Evolutionary conservation across 495 filamentous ascomycete species (phyloP).

Genomic region (Tuber indicum): DNA sequence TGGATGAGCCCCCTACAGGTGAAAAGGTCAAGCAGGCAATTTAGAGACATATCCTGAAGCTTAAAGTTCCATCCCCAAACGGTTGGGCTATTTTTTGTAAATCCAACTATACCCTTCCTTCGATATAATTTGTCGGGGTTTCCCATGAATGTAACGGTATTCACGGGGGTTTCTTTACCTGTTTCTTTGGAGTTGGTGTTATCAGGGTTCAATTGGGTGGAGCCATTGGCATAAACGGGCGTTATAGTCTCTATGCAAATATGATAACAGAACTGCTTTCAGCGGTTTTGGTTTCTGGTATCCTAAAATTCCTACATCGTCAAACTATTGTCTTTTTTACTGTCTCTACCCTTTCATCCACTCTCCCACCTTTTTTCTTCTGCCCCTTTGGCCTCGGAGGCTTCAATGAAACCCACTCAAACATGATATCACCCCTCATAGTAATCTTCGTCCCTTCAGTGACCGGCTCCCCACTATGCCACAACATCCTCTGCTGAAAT

Average conservation of each 20-base stretch:
- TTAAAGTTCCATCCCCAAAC: neutral
- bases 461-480: constrained; percentile 58
- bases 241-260: neutral
- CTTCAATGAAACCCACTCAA: constrained; percentile 38
- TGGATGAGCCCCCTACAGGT: constrained; percentile 53
- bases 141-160: neutral
- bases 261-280: neutral
- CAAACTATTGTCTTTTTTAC: neutral
- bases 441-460: constrained; percentile 54
- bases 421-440: constrained; percentile 59
- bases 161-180: constrained; percentile 8
- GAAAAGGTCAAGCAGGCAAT: constrained; percentile 40
- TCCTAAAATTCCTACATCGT: neutral
- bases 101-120: neutral
- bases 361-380: constrained; percentile 2
- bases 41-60: constrained; percentile 5
- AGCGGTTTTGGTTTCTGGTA: neutral
- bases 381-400: constrained; percentile 4
- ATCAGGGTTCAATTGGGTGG: constrained; percentile 12
- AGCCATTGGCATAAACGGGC: constrained; percentile 4
- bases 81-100: neutral
- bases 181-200: constrained; percentile 31
- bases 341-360: constrained; percentile 3
- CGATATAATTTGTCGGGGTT: neutral
- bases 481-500: constrained; percentile 55